These are phyloP conservation scores for Alternaria arborescens DNA, from an alignment of 2,329 filamentous ascomycete species.

Conservation along the genomic window DNA sequence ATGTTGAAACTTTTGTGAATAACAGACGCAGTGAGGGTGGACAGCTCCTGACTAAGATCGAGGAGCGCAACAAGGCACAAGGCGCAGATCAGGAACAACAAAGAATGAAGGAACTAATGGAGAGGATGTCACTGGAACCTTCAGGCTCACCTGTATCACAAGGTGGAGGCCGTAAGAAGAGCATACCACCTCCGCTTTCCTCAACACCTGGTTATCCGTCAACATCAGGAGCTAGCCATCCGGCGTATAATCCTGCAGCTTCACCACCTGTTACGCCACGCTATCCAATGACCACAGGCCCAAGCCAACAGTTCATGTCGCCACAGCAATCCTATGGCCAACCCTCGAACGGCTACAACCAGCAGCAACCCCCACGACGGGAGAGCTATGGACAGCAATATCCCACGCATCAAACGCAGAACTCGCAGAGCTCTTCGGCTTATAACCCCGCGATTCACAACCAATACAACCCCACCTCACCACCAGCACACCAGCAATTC, in stretches of 20 bases:
- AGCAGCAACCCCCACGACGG: slow-evolving; percentile 40
- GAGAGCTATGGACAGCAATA: slow-evolving; percentile 45
- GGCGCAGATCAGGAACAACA: slow-evolving; percentile 86
- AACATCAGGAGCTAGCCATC: slow-evolving; percentile 38
- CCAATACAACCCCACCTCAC: slow-evolving; percentile 56
- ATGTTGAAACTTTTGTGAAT: slow-evolving; percentile 96
- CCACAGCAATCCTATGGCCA: slow-evolving; percentile 39
- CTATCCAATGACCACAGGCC: slow-evolving; percentile 50
- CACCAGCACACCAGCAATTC: slow-evolving; percentile 67
- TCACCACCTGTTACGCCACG: slow-evolving; percentile 58
- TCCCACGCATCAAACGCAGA: slow-evolving; percentile 25
- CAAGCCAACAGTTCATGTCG: slow-evolving; percentile 45
- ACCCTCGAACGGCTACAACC: slow-evolving; percentile 38
- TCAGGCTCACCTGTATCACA: slow-evolving; percentile 46
- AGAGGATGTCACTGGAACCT: slow-evolving; percentile 86
- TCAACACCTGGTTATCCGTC: slow-evolving; percentile 47
- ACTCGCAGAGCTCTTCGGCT: slow-evolving; percentile 35
- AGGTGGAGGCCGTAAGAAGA: slow-evolving; percentile 41
- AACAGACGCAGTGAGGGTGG: slow-evolving; percentile 92
- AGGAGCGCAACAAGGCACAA: slow-evolving; percentile 75
- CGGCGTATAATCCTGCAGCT: slow-evolving; percentile 62
- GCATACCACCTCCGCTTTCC: slow-evolving; percentile 53
- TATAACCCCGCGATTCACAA: slow-evolving; percentile 57
- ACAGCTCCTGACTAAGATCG: slow-evolving; percentile 87
- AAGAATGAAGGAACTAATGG: slow-evolving; percentile 88